A percentile compares a stretch with the other conserved stretches of the same genome.
These are phyloP conservation scores for Garcia nutans DNA, from an alignment of 345 rosid species.

Conservation along the genomic window DNA sequence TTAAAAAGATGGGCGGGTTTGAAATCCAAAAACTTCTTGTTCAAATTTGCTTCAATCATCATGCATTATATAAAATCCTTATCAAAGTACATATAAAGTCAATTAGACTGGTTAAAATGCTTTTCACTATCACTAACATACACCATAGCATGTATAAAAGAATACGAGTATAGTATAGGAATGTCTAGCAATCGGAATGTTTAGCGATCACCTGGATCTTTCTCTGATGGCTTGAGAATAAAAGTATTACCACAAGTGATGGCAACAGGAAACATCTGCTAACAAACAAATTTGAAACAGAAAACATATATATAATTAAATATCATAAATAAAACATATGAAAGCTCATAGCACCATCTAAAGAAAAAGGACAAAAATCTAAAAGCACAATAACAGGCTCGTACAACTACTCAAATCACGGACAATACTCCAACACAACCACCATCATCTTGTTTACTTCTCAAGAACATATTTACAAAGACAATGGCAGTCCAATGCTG, in stretches of 20 bases:
- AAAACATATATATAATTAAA: neutral
- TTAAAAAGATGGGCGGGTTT: neutral
- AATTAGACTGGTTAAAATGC: neutral
- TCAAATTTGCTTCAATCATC: slow-evolving; percentile 2
- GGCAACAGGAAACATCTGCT: slow-evolving; percentile 54
- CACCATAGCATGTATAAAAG: neutral
- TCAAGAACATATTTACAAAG: neutral
- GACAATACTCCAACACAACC: neutral
- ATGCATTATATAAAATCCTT: neutral
- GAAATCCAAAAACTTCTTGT: neutral
- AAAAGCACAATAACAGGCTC: neutral
- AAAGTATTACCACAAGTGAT: slow-evolving; percentile 54
- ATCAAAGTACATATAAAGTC: neutral
- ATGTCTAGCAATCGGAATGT: neutral
- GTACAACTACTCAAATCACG: neutral
- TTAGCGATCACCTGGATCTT: slow-evolving; percentile 46
- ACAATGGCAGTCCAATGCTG: neutral
- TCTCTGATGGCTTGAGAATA: slow-evolving; percentile 51
- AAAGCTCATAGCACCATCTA: neutral
- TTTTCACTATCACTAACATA: neutral
- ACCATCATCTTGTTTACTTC: neutral
- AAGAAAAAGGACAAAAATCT: neutral
- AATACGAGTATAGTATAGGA: neutral
- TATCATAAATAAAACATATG: neutral
- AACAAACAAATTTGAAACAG: neutral